Percentiles rank a stretch among this genome's conserved stretches.
These are phyloP conservation scores for Juglanconis oblonga DNA, from an alignment of 2,329 filamentous ascomycete species.

Conservation along the genomic window DNA sequence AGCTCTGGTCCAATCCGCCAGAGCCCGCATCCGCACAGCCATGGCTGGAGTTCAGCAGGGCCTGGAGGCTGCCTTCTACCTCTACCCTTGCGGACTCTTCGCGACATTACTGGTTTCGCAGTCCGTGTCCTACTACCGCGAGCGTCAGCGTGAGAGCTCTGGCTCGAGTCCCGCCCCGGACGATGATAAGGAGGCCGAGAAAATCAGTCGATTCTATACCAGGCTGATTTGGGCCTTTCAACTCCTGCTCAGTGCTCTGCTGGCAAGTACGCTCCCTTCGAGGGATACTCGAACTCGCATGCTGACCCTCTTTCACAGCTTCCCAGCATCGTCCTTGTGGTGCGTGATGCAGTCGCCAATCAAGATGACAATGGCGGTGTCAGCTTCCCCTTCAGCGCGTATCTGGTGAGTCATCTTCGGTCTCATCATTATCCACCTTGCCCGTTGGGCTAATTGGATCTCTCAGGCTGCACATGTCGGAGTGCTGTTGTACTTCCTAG, in stretches of 20 bases:
- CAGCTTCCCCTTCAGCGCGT: constrained; percentile 39
- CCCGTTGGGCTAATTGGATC: constrained; percentile 5
- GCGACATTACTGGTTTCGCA: constrained; percentile 34
- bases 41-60: constrained; percentile 28
- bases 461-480: constrained; percentile 36
- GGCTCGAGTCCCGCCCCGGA: constrained; percentile 21
- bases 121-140: constrained; percentile 34
- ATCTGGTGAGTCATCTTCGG: constrained; percentile 25
- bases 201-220: constrained; percentile 28
- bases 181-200: constrained; percentile 26
- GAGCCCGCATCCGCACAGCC: not conserved
- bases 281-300: not conserved
- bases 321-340: constrained; percentile 31
- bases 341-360: constrained; percentile 30
- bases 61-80: constrained; percentile 37
- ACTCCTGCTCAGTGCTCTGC: constrained; percentile 28
- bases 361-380: constrained; percentile 22
- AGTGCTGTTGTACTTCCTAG: constrained; percentile 39
- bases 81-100: constrained; percentile 39
- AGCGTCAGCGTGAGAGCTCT: constrained; percentile 27
- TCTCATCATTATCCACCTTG: not conserved
- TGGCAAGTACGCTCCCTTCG: constrained; percentile 19
- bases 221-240: constrained; percentile 35
- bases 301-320: constrained; percentile 20
- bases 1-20: not conserved